Conservation (phyloP, 768 basidiomycete genomes). For the Astraeus odoratus region DNA sequence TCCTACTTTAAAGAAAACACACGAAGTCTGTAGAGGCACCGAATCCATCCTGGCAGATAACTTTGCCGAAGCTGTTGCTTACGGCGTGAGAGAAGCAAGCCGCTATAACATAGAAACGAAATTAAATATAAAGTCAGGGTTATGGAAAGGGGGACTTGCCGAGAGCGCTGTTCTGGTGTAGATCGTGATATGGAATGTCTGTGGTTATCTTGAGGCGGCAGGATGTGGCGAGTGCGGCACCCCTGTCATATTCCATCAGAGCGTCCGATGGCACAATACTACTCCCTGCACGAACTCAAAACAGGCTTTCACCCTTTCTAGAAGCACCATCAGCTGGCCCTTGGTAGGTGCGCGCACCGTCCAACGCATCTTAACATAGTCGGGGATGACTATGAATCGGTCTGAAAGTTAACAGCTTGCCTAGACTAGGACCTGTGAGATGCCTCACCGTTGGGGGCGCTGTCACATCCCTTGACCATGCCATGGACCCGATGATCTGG, state of each 20-base stretch:
- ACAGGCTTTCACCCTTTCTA: slow-evolving; percentile 58
- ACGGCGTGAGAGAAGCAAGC: slow-evolving; percentile 45
- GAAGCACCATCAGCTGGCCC: slow-evolving; percentile 46
- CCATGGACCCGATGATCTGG: slow-evolving; percentile 79
- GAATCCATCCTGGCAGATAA: slow-evolving; percentile 29
- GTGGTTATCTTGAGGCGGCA: slow-evolving; percentile 43
- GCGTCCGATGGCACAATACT: not conserved
- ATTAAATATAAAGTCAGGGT: slow-evolving; percentile 1
- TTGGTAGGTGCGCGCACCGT: slow-evolving; percentile 61
- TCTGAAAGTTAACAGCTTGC: not conserved
- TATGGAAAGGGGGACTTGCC: slow-evolving; percentile 29
- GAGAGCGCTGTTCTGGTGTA: slow-evolving; percentile 52
- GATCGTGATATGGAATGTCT: slow-evolving; percentile 42
- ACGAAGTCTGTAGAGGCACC: slow-evolving; percentile 77
- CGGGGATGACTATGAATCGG: slow-evolving; percentile 69
- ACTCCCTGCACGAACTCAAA: slow-evolving; percentile 47
- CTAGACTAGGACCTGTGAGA: not conserved
- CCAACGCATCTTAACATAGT: slow-evolving; percentile 73
- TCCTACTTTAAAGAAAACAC: slow-evolving; percentile 23
- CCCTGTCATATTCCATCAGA: slow-evolving; percentile 34
- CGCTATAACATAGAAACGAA: slow-evolving; percentile 29
- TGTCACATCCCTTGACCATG: slow-evolving; percentile 60
- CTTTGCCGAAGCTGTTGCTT: slow-evolving; percentile 37
- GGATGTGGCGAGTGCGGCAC: slow-evolving; percentile 57
- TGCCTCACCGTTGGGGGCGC: slow-evolving; percentile 59